Evolutionary conservation across 2,329 filamentous ascomycete species (phyloP), one percentile per base, ranked within the genome.

Genomic region (Aureobasidium sp.): DNA sequence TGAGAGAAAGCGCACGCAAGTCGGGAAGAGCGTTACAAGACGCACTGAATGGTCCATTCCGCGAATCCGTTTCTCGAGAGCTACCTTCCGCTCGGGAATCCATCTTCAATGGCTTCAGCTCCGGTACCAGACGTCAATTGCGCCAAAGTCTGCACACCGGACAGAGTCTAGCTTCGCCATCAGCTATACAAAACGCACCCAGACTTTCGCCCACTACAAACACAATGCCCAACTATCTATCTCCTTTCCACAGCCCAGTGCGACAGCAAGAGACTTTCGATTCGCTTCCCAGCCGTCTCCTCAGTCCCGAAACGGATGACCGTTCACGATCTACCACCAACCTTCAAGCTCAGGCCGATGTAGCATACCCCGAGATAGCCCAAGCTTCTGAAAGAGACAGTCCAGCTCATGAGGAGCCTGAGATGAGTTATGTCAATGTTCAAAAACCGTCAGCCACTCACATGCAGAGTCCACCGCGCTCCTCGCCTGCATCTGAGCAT

Each of bases 141-240:
- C 74, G 72, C 47, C 71, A 73, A 54, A 72, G 73, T 36, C 66
- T 76, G 36, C 69, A 71, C 41, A 68, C 75, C 36, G 74, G 75
- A 30, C 71, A 75, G 61, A 72, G 73, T 49, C 66, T 77, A 53
- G 72, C 73, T 27, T 44, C 52, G 25, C 32, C 54, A 39, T 41
- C 60, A 55, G 47, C 29, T 41, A 25, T 48, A 32, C 61, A 44
- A n/a, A 57, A 29, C 41, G 63, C 32, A 29, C 61, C 59, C 3
- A 25, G 41, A 9, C 34, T 62, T n/a, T 42, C 50, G 29, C 49
- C 59, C 4, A 54, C 50, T 2, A 11, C 32, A 3, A 47, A 39
- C 15, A 30, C 36, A 1, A 29, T 41, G 34, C 27, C 44, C 30
- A 60, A 44, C 57, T 52, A 52, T 52, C 47, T 52, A 15, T 62